Evolutionary conservation across 1,284 basidiomycete genomes (phyloP), one percentile per base, ranked within the genome.

Genomic region (Fereydounia khargensis): DNA sequence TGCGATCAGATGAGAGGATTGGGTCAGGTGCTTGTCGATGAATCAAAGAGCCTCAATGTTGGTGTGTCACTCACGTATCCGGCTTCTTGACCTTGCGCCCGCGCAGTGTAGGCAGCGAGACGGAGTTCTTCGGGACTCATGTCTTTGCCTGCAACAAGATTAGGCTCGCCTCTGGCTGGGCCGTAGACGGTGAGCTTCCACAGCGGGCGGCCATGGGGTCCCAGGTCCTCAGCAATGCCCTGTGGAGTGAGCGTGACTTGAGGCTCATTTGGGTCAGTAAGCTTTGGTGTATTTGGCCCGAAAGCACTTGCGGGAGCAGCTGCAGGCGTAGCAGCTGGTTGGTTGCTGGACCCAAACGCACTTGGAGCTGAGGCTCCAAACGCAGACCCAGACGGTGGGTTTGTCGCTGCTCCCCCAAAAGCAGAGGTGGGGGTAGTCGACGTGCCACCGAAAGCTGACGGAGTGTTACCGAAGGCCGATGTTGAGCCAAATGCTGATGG

Each of bases 141-240:
- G 65, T 95, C 91, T 23, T 86, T 78, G 1, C 83, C 84, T 4
- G 76, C 57, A 14, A 95, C 76, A 6, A 94, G 65, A 36, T 81
- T 84, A 0, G 84, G 85, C 63, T 91, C 88, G 42, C 82, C 73
- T 69, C 91, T 91, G 0, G 84, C 83, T 18, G 87, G 83, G 0
- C 82, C 90, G 72, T 87, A 95, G 0, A 83, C 86, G 0, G 88
- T 85, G 0, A 92, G 78, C n/a, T 86, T 85, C 86, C 88, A 96
- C 6, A 82, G 44, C 0, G 91, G 91, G 4, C 75, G 77, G 14
- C 59, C 59, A 14, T 57, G 42, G 16, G 59, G 40, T 3, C 59
- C 61, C 7, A 64, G 39, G 32, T 64, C 61, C 19, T 64, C 61
- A 6, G 47, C 42, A 22, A 64, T 52, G 9, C 32, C 21, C 1